Evolutionary conservation across 805 yeast genomes (phyloP), one percentile per base, ranked within the genome.

Genomic region (Metschnikowia anglica): DNA sequence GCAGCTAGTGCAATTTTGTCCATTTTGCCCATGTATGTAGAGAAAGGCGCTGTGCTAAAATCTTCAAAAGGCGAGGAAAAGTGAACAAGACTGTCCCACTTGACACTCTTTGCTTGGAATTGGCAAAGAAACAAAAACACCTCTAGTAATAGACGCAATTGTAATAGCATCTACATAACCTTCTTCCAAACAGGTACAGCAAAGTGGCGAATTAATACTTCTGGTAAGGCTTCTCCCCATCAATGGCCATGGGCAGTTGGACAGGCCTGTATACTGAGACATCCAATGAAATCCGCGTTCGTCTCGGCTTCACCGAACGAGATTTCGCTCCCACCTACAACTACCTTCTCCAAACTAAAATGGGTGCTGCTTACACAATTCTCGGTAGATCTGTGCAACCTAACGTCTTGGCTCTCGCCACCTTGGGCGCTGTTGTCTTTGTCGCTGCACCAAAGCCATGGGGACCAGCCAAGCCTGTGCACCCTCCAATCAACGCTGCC

Each of bases 291-390:
- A 43, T 19, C 39, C 50, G 50, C 50, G 50, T 38, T 21, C 40
- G 28, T 17, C 29, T 20, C 15, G 31, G 7, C 31, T 33, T 23
- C 39, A n/a, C 34, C 38, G 26, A 20, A 21, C 15, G 29, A 23
- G 38, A 25, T 25, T 25, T 25, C 38, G 21, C 29, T 16, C 4
- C 18, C 15, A 28, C 38, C 35, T 25, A 16, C 36, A 36, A 36
- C 41, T 36, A 28, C 30, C 27, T 39, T 21, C 20, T 30, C 6
- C 13, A 36, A 36, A 31, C 37, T 21, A 44, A 30, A 37, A 88
- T 88, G 96, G 95, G 85, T 68, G 80, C 85, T 60, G 85, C 88
- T 62, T 90, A 90, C 77, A 73, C 73, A 48, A 84, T 90, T 57
- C 73, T 88, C 59, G 98, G 98, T 48, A 88, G 77, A 73, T 68